phyloP scores from a whole-genome alignment of 208 protist genomes.

The Leishmania mexicana region DNA sequence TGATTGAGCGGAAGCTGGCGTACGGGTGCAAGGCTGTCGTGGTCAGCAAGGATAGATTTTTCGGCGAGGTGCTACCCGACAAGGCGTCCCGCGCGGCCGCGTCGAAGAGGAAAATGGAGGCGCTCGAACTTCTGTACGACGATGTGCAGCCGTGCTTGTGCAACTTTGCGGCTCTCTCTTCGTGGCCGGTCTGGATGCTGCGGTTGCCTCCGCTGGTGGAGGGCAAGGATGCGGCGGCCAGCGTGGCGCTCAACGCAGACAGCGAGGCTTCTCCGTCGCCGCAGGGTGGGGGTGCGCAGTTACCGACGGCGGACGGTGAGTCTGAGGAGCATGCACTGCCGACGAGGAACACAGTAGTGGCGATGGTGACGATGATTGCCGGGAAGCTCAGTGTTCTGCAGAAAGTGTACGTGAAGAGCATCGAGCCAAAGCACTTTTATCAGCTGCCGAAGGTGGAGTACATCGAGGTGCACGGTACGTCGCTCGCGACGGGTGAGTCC shows the following conservation, averaged over 20 bases:
- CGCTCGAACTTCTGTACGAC: conserved; percentile 31
- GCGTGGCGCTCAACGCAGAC: conserved; percentile 13
- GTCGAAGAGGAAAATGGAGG: conserved; percentile 13
- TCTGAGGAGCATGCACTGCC: conserved; percentile 5
- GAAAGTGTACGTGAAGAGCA: conserved; percentile 65
- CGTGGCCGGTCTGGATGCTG: conserved; percentile 49
- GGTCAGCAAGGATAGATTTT: conserved; percentile 30
- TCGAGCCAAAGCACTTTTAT: conserved; percentile 82
- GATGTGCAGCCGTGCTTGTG: conserved; percentile 42
- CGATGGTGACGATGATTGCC: conserved; percentile 52
- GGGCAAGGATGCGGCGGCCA: background rate
- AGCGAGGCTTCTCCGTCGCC: conserved; percentile 6
- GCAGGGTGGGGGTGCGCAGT: background rate
- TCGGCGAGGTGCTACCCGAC: conserved; percentile 29
- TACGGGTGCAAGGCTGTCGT: conserved; percentile 65
- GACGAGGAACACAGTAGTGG: conserved; percentile 36
- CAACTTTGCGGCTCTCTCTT: conserved; percentile 66
- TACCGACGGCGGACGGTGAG: background rate
- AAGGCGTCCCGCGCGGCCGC: conserved; percentile 21
- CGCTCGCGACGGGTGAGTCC: conserved; percentile 52
- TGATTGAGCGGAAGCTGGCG: conserved; percentile 71
- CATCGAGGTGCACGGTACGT: conserved; percentile 67
- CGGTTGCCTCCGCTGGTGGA: conserved; percentile 24
- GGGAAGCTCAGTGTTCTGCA: conserved; percentile 59
- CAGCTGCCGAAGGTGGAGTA: conserved; percentile 78